Conservation (phyloP, 176 grass and related monocot genomes). For the Oryza rufipogon region DNA sequence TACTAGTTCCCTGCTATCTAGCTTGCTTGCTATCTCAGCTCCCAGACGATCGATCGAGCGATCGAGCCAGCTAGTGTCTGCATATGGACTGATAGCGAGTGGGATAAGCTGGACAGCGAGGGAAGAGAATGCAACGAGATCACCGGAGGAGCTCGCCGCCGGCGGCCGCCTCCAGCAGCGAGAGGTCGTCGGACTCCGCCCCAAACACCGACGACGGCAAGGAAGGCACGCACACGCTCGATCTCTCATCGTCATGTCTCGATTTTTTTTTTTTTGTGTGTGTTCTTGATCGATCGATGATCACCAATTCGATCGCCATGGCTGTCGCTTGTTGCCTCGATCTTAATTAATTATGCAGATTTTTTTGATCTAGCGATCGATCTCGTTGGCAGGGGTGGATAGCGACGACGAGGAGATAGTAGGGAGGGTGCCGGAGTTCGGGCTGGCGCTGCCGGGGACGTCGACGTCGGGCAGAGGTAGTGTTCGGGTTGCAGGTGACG, state of each 20-base stretch:
- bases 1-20: conserved; percentile 1
- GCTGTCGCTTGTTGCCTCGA: too few relatives aligned
- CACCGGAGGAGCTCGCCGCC: conserved; percentile 64
- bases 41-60: neutral
- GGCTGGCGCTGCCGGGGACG: conserved; percentile 26
- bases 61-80: neutral
- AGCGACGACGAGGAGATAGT: conserved; percentile 86
- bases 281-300: neutral
- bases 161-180: conserved; percentile 86
- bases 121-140: conserved; percentile 63
- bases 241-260: neutral
- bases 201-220: conserved; percentile 57
- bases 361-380: too few relatives aligned
- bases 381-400: conserved; percentile 55
- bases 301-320: too few relatives aligned
- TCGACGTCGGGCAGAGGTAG: conserved; percentile 60
- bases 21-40: neutral
- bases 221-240: conserved; percentile 62
- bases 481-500: neutral
- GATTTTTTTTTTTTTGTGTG: neutral
- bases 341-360: too few relatives aligned
- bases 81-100: neutral
- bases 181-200: conserved; percentile 81
- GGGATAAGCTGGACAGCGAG: neutral
- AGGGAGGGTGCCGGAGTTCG: conserved; percentile 72